Evolutionary conservation across 495 filamentous ascomycete genomes (phyloP).

Genomic region (Hapsidospora chrysogenum): DNA sequence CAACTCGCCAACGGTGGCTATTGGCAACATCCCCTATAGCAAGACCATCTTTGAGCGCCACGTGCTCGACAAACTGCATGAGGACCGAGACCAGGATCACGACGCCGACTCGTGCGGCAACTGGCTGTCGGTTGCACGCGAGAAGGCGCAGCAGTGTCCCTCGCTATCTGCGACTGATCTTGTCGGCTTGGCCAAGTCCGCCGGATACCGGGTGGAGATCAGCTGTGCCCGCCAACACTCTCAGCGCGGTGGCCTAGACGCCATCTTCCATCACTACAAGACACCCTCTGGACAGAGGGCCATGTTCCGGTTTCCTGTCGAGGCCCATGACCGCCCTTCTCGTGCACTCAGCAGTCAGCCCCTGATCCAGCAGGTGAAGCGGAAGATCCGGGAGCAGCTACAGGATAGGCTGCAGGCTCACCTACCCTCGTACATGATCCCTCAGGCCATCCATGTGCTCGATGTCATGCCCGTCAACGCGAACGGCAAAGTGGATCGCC

Average conservation of each 20-base stretch:
- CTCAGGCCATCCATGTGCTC: constrained; percentile 2
- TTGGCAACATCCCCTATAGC: constrained; percentile 4
- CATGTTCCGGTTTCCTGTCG: constrained; percentile 14
- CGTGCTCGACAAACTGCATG: neutral
- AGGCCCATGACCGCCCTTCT: too few species aligned
- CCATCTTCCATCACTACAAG: constrained; percentile 6
- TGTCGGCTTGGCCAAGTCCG: constrained; percentile 1
- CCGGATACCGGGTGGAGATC: constrained; percentile 7
- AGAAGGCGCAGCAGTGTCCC: neutral
- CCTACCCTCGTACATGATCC: constrained; percentile 9
- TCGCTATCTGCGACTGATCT: constrained; percentile 3
- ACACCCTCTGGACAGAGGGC: neutral
- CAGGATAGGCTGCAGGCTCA: too few species aligned
- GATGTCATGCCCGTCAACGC: neutral
- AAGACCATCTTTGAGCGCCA: constrained; percentile 1
- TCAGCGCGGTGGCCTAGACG: constrained; percentile 6
- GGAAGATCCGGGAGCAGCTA: too few species aligned
- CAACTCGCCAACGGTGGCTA: neutral
- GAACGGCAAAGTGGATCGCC: neutral
- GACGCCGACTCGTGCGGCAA: neutral
- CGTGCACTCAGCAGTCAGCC: too few species aligned
- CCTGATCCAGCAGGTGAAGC: too few species aligned
- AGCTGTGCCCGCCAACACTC: constrained; percentile 7
- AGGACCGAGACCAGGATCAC: neutral
- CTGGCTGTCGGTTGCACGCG: neutral